Conservation (phyloP, 176 grass and related monocot genomes). For the Paspalum vaginatum region DNA sequence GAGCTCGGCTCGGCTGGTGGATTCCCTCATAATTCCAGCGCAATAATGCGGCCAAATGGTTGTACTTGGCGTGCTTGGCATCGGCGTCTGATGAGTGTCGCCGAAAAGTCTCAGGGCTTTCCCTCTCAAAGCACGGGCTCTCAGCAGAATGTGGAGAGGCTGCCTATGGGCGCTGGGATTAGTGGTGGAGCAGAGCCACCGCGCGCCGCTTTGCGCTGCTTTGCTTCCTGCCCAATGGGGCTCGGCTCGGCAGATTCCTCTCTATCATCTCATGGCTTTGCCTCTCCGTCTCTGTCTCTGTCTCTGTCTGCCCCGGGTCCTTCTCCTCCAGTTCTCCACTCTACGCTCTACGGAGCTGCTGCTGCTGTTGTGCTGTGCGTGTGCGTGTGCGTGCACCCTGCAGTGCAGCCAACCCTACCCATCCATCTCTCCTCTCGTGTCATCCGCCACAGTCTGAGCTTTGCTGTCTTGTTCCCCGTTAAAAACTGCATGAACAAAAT, state of each 20-base stretch:
- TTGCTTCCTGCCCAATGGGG: constrained; percentile 63
- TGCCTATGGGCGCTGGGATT: constrained; percentile 47
- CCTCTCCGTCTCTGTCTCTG: no score
- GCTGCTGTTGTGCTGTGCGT: not conserved
- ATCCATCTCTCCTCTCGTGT: not conserved
- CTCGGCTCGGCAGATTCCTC: constrained; percentile 55
- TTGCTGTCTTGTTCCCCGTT: not conserved
- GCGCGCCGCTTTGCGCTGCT: constrained; percentile 11
- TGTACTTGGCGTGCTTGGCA: constrained; percentile 36
- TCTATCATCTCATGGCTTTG: constrained; percentile 51
- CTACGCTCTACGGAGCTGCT: no score
- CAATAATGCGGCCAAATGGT: constrained; percentile 41
- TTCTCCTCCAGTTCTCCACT: not conserved
- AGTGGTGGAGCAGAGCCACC: constrained; percentile 47
- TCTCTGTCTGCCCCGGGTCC: not conserved
- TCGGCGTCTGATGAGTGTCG: not conserved
- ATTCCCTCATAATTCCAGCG: constrained; percentile 64
- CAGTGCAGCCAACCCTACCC: constrained; percentile 5
- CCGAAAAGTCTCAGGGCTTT: constrained; percentile 55
- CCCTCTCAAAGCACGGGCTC: not conserved
- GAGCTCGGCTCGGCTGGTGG: constrained; percentile 22
- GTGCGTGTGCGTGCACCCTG: no score
- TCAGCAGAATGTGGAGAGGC: not conserved
- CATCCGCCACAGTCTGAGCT: constrained; percentile 40
- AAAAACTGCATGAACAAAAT: not conserved